A percentile compares a stretch with the other conserved stretches of the same genome.
These are phyloP conservation scores for Pythium pyrilobum DNA, from an alignment of 352 stramenopile genomes.

Conservation along the genomic window DNA sequence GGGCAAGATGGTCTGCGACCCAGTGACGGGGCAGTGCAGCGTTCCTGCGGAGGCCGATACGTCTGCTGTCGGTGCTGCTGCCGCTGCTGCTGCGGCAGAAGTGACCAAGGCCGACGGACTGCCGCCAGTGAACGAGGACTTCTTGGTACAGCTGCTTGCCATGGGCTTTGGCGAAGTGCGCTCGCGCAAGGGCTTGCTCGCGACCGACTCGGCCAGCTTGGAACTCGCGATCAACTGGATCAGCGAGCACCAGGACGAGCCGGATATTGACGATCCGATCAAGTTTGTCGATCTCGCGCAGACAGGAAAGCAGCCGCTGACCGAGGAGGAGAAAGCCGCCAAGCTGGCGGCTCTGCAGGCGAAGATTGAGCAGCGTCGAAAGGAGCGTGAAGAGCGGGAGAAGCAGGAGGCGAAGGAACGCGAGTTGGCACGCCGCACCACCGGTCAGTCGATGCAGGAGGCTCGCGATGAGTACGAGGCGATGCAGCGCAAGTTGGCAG, in stretches of 20 bases:
- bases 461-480: conserved; percentile 80
- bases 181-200: conserved; percentile 77
- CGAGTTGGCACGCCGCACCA: conserved; percentile 71
- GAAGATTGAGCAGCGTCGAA: conserved; percentile 68
- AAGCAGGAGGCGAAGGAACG: conserved; percentile 39
- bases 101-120: conserved; percentile 27
- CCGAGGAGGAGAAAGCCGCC: conserved; percentile 79
- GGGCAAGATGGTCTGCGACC: conserved; percentile 65
- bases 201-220: conserved; percentile 63
- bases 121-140: conserved; percentile 61
- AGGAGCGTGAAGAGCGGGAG: conserved; percentile 71
- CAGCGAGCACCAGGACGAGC: conserved; percentile 84
- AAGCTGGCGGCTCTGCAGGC: conserved; percentile 85
- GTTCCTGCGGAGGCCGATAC: conserved; percentile 21
- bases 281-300: conserved; percentile 74
- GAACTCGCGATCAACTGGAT: conserved; percentile 86
- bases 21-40: conserved; percentile 47
- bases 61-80: conserved; percentile 4
- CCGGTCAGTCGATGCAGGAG: conserved; percentile 69
- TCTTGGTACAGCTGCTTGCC: conserved; percentile 64
- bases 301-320: conserved; percentile 46
- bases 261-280: conserved; percentile 88
- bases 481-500: conserved; percentile 71
- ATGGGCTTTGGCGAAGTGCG: conserved; percentile 86
- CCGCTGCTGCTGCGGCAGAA: conserved; percentile 6